Evolutionary conservation across 495 filamentous ascomycete genomes (phyloP).

Genomic region (Trypethelium eluteriae): DNA sequence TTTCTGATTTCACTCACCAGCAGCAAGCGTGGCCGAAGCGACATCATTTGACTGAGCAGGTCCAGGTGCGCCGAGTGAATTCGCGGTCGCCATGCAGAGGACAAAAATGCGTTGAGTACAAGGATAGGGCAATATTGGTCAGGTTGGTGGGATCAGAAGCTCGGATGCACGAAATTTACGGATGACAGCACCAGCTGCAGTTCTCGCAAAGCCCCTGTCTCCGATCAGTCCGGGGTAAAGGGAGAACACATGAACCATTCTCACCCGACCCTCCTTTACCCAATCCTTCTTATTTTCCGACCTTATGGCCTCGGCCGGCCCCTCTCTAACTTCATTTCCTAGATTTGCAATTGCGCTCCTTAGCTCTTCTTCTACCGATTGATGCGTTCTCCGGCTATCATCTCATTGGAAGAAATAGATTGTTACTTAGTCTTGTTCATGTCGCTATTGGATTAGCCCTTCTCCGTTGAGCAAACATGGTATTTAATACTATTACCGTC

Average conservation of each 20-base stretch:
- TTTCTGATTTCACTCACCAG: background rate
- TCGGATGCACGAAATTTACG: conserved; percentile 1
- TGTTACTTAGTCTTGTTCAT: background rate
- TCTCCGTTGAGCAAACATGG: conserved; percentile 36
- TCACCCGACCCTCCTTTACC: background rate
- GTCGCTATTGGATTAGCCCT: background rate
- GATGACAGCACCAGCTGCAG: conserved; percentile 5
- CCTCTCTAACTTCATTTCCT: background rate
- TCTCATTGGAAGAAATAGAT: no score
- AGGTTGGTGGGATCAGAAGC: background rate
- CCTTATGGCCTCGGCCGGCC: background rate
- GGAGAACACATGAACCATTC: conserved; percentile 2
- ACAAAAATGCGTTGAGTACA: background rate
- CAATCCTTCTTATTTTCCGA: background rate
- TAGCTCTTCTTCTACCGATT: background rate
- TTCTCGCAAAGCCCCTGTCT: background rate
- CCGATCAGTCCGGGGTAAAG: conserved; percentile 8
- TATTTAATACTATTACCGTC: conserved; percentile 66
- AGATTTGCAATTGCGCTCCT: background rate
- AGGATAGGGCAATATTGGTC: background rate
- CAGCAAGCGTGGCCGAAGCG: background rate
- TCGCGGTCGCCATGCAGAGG: background rate
- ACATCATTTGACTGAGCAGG: background rate
- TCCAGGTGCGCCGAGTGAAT: background rate
- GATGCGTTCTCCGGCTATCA: no score